Base-by-base conservation (phyloP, 2,329 filamentous ascomycete genomes). In the Penicillium decumbens region DNA sequence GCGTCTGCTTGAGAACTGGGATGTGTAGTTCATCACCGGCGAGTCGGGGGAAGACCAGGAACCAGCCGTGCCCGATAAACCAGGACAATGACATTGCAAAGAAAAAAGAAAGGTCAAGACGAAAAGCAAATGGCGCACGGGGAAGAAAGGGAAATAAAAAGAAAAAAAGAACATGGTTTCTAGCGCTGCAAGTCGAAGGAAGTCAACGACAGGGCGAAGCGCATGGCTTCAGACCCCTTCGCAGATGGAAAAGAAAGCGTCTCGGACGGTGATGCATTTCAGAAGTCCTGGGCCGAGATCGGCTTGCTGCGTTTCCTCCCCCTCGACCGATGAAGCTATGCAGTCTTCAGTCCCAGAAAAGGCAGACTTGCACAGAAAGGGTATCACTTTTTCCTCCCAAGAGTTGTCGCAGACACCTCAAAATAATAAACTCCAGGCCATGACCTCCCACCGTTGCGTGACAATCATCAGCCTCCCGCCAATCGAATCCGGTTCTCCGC, bases 321-420 rank as follows among this genome's bases (percentile, higher is more conserved):
- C 59, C 59, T 64, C 59, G 62, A 62, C 63, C 63, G 57, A 63
- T 63, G 62, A 67, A 68, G 62, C 65, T 65, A 63, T 65, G 65
- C 65, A 66, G 61, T 63, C 61, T 65, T 63, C 61, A 62, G 64
- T 62, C 62, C 65, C 60, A 56, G 50, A 56, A 40, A 64, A 66
- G 65, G 65, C 64, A 69, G 65, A 71, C 66, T 65, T 65, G 61
- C 64, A 65, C 65, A 65, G 61, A 64, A 67, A 69, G 69, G 69
- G 69, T 72, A 72, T 72, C 69, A 71, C 64, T 70, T 70, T 70
- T 69, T 66, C 63, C 64, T 69, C 62, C 64, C 62, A 62, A 65
- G 65, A 67, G 64, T 55, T 69, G 64, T 67, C 63, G 63, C 63
- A 68, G 63, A 68, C 66, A 69, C 59, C 67, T 67, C 64, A 57